phyloP scores from a whole-genome alignment of 1,139 yeast species.

The Casaregolazyma suthepensis region DNA sequence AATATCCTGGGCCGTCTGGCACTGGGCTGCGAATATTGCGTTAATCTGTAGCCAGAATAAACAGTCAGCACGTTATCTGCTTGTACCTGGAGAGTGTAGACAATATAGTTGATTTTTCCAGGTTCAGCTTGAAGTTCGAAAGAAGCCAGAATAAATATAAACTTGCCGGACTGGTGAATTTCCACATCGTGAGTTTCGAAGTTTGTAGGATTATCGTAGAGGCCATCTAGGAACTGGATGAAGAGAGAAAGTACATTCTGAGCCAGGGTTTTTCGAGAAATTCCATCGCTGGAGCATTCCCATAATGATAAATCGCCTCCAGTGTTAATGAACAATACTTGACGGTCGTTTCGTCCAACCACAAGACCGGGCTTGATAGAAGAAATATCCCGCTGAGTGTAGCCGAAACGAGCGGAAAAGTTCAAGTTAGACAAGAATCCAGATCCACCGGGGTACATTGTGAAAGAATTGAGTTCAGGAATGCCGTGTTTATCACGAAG shows the following conservation, averaged over 20 bases:
- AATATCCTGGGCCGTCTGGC: conserved; percentile 41
- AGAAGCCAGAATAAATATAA: conserved; percentile 48
- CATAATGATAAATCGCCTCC: conserved; percentile 43
- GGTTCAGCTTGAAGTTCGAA: conserved; percentile 29
- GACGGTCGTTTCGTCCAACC: conserved; percentile 47
- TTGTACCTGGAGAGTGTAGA: conserved; percentile 53
- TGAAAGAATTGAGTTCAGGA: conserved; percentile 32
- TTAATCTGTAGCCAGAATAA: conserved; percentile 55
- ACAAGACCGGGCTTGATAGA: conserved; percentile 55
- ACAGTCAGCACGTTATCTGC: conserved; percentile 46
- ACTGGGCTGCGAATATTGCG: conserved; percentile 33
- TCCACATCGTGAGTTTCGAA: conserved; percentile 49
- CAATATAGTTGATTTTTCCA: conserved; percentile 36
- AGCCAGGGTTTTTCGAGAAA: conserved; percentile 35
- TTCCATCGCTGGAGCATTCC: conserved; percentile 43
- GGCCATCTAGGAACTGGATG: conserved; percentile 36
- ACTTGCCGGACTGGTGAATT: conserved; percentile 31
- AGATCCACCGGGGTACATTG: conserved; percentile 28
- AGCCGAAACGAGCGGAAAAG: conserved; percentile 26
- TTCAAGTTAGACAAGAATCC: conserved; percentile 29
- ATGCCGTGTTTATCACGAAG: conserved; percentile 67
- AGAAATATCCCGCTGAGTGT: conserved; percentile 45
- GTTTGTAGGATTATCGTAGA: conserved; percentile 38
- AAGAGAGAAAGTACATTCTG: conserved; percentile 34
- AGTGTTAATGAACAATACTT: conserved; percentile 37